Conservation (phyloP, 148 eudicot species). For the Selenicereus undatus region DNA sequence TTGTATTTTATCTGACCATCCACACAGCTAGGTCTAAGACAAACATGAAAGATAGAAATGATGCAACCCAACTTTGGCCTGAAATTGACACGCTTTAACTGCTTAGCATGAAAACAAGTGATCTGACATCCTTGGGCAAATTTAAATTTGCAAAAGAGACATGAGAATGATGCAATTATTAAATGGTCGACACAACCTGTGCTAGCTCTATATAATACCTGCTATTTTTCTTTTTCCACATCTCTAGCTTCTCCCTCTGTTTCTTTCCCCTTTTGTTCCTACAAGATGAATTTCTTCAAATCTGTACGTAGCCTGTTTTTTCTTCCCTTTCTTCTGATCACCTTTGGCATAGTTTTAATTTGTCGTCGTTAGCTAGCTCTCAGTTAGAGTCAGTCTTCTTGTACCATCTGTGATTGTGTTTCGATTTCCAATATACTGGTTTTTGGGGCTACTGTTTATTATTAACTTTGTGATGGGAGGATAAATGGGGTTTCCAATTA, state of each 20-base stretch:
- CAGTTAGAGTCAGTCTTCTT: neutral
- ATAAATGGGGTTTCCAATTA: neutral
- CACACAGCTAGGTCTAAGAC: too few relatives aligned
- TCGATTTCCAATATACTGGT: neutral
- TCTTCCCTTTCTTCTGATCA: neutral
- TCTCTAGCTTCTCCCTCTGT: neutral
- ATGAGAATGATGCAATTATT: neutral
- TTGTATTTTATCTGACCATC: too few relatives aligned
- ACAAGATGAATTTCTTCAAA: constrained; percentile 26
- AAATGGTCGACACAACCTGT: neutral
- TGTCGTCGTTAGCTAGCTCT: neutral
- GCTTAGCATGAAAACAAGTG: neutral
- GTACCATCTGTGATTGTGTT: neutral
- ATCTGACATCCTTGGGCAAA: neutral
- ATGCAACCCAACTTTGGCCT: too few relatives aligned
- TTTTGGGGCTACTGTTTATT: neutral
- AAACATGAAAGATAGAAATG: too few relatives aligned
- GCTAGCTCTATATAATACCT: neutral
- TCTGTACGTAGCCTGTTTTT: constrained; percentile 20
- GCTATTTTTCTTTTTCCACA: neutral
- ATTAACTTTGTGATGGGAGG: neutral
- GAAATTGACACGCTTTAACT: too few relatives aligned
- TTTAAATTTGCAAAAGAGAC: neutral
- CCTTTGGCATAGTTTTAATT: neutral
- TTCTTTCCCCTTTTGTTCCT: neutral